These are phyloP conservation scores for Lithospermum erythrorhizon DNA, from an alignment of 257 asterid genomes.

Conservation along the genomic window DNA sequence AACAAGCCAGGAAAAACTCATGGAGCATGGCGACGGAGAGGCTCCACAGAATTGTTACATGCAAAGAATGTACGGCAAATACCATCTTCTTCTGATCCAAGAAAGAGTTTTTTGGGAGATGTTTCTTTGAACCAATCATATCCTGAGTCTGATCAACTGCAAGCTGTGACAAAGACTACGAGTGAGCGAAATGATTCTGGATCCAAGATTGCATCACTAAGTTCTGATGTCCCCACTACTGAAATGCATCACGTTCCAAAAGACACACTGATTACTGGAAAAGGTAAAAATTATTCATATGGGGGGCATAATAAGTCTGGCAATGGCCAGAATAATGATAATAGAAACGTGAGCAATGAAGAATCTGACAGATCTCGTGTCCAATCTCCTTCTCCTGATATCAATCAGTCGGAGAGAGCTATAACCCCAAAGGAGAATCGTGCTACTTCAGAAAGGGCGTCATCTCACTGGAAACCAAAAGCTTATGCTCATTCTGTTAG, in stretches of 20 bases:
- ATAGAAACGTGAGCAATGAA: constrained; percentile 19
- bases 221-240: constrained; percentile 18
- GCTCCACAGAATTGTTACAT: constrained; percentile 27
- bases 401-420: constrained; percentile 34
- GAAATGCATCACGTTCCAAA: constrained; percentile 24
- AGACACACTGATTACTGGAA: constrained; percentile 43
- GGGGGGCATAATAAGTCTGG: constrained; percentile 42
- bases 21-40: constrained; percentile 57
- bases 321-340: constrained; percentile 24
- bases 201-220: constrained; percentile 14
- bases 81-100: constrained; percentile 33
- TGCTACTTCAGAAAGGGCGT: constrained; percentile 33
- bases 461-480: constrained; percentile 85
- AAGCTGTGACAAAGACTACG: constrained; percentile 21
- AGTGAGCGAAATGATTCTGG: constrained; percentile 15
- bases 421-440: constrained; percentile 32
- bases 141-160: constrained; percentile 21
- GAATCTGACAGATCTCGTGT: constrained; percentile 30
- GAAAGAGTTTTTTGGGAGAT: constrained; percentile 21
- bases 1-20: constrained; percentile 31
- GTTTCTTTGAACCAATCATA: constrained; percentile 23
- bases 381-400: constrained; percentile 28
- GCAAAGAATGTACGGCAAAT: constrained; percentile 20
- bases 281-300: constrained; percentile 46
- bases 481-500: constrained; percentile 26